Base-by-base conservation (phyloP, 306 rosid species). In the Glycine soja region DNA sequence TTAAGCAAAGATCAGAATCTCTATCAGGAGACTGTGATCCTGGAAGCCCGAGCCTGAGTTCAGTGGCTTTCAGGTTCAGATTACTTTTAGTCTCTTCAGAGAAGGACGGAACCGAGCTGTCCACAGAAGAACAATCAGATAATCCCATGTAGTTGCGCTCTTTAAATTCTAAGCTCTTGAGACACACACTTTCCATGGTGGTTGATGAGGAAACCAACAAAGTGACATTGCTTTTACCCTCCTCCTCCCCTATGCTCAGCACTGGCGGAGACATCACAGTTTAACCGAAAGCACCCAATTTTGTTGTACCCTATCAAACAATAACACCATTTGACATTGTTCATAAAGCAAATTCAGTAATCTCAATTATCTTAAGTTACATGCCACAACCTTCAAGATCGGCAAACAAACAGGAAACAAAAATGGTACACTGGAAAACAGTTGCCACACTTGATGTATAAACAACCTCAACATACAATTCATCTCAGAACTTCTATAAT, bases 1-100 rank as follows among this genome's bases (percentile, higher is more conserved):
- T 84, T 32, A 89, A 51, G 82, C 86, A 79, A 72, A 58, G 76
- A 74, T 86, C 88, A 3, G 88, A 75, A 81, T 88, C 85, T 69
- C 96, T 89, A 65, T 80, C 90, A n/a, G 96, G 92, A 70, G 96
- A 91, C 85, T 81, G 88, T 73, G 91, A 91, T 83, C 97, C 97
- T 40, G 97, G 97, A 76, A 91, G 94, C 19, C 97, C 97, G 24
- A 93, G 93, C 80, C 94, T 90, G 75, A 93, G 86, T 76, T 93
- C 97, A 3, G 97, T 93, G 58, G 97, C 96, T 81, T 90, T 93
- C 78, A 93, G 88, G 76, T 89, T 91, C 87, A 91, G 86, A 40
- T 71, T 86, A 69, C 78, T 77, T 83, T 88, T 88, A 77, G 76
- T 87, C 84, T 74, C 88, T 84, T 79, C 87, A 10, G 90, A 61